Base-by-base conservation (phyloP, 139 green algal species). In the Asterochloris sp. region DNA sequence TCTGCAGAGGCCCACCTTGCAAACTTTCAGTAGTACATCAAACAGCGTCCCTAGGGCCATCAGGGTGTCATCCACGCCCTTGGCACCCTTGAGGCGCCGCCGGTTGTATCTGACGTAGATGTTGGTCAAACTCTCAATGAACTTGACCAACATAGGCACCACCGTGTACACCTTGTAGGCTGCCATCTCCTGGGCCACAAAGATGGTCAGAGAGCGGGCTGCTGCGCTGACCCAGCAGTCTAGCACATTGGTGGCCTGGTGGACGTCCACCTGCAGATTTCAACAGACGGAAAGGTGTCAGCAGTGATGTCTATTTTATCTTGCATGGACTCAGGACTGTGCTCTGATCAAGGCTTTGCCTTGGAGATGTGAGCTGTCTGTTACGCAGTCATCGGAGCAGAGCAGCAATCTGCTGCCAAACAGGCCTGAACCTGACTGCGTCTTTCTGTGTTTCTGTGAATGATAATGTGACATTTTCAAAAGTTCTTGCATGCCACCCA, bases 101-200 rank as follows among this genome's bases (percentile, higher is more conserved):
- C 97, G 92, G 92, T 99, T 99, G 90, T 95, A 98, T 38, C 97
- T 90, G 81, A 99, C 96, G 85, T 99, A 99, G 73, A 99, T 91
- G 87, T 99, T 99, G 79, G 97, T 99, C 26, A 99, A 90, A 69
- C 87, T 86, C 62, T 98, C 97, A 78, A 99, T 98, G 91, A 99
- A 99, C 78, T 93, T 92, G 74, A 95, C 93, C 78, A 98, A 90
- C 87, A 89, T 91, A 13, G 95, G 95, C 76, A 98, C 93, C 73
- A 98, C 95, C 9, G 96, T 99, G 92, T 99, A 99, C 76, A 99
- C 92, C n/a, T 94, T 86, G 90, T 99, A 99, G 12, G 86, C 95
- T 62, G 91, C 89, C 97, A 99, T 99, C 92, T 99, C 97, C 26
- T 85, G 86, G 76, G 67, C 54, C 69, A 86, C 83, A 83, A 96